A percentile compares a stretch with the other conserved stretches of the same genome.
These are phyloP conservation scores for Aspergillus panamensis DNA, from an alignment of 495 filamentous ascomycete species.

Conservation along the genomic window DNA sequence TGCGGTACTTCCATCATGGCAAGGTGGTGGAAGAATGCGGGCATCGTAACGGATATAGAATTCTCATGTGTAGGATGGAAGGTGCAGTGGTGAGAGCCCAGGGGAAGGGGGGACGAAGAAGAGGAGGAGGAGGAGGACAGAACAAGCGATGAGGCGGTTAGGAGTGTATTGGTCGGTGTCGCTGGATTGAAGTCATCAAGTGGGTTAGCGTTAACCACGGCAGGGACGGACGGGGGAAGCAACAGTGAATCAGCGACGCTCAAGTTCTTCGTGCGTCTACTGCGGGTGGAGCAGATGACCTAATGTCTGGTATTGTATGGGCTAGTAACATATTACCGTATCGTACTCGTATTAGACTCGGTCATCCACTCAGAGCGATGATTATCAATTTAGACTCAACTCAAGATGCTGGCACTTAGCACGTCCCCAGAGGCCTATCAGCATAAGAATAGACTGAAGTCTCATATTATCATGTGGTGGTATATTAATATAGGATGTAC, in stretches of 20 bases:
- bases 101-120: conserved; percentile 5
- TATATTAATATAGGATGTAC: too few relatives aligned
- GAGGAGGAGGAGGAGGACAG: conserved; percentile 3
- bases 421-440: too few relatives aligned
- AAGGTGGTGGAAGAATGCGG: conserved; percentile 19
- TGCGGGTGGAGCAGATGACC: not conserved
- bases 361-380: not conserved
- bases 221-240: not conserved
- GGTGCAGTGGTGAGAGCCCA: not conserved
- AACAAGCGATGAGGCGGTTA: not conserved
- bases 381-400: not conserved
- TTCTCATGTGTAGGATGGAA: not conserved
- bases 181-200: not conserved
- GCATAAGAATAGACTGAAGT: too few relatives aligned
- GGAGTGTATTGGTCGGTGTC: not conserved
- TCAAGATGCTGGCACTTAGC: not conserved
- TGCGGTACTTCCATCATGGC: conserved; percentile 22
- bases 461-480: too few relatives aligned
- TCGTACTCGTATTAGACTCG: not conserved
- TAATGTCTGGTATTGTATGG: conserved; percentile 5
- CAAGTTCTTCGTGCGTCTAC: not conserved
- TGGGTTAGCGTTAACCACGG: conserved; percentile 4
- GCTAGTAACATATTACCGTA: conserved; percentile 7
- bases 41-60: conserved; percentile 14
- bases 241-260: not conserved